Conservation (phyloP, 768 basidiomycete genomes). For the Lenzites betulinus region DNA sequence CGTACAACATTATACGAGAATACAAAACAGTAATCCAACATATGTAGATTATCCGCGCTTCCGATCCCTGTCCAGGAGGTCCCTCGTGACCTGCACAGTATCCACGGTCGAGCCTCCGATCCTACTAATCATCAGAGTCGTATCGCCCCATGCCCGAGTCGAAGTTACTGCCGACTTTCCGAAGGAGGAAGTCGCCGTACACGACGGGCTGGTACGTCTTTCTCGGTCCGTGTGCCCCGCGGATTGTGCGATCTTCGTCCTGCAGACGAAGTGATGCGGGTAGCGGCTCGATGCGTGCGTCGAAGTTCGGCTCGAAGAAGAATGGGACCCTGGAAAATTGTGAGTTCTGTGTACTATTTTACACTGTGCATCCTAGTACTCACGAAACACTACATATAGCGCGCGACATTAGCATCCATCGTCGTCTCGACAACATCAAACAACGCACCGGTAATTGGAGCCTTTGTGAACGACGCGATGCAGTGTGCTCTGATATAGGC, state of each 20-base stretch:
- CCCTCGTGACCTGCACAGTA: background rate
- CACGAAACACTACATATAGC: conserved; percentile 65
- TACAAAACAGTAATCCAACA: too few species aligned
- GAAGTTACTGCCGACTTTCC: conserved; percentile 79
- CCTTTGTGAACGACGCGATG: conserved; percentile 84
- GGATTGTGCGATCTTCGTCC: conserved; percentile 26
- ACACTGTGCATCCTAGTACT: conserved; percentile 28
- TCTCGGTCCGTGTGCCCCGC: conserved; percentile 21
- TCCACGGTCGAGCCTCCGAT: too few species aligned
- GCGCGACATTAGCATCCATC: background rate
- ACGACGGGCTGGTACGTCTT: conserved; percentile 50
- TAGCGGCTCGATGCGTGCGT: conserved; percentile 68
- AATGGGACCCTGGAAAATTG: conserved; percentile 70
- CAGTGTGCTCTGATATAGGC: conserved; percentile 85
- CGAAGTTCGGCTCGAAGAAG: conserved; percentile 92
- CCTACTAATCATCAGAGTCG: conserved; percentile 18
- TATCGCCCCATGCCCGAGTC: conserved; percentile 40
- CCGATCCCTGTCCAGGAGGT: background rate
- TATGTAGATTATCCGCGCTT: too few species aligned
- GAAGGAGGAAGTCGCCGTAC: conserved; percentile 79
- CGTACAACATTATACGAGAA: too few species aligned
- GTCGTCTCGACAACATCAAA: background rate
- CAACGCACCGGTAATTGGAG: conserved; percentile 59
- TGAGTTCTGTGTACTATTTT: background rate
- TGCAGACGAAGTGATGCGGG: conserved; percentile 55